Evolutionary conservation across 352 stramenopile species (phyloP), one percentile per base, ranked within the genome.

Genomic region (Globisporangium ultimum): DNA sequence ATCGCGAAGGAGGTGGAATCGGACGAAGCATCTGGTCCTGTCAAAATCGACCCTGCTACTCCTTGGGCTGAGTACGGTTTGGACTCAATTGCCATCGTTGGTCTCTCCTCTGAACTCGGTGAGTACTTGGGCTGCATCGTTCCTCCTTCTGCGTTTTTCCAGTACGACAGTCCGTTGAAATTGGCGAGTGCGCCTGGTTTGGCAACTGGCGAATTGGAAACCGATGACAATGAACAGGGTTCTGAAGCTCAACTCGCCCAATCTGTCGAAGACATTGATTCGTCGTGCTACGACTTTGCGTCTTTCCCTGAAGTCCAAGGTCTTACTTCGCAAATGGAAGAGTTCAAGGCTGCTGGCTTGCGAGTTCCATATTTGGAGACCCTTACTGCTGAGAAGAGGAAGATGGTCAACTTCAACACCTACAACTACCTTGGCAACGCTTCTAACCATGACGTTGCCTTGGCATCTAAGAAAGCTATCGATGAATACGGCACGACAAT

Each of bases 381-480:
- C 22, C 63, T 93, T 5, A 90, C 80, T 24, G 62, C 77, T 1
- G 80, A 84, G 55, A 90, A 87, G 68, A 74, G 80, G 13, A 70
- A 76, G 46, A 88, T 88, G 76, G 72, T 80, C 24, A 93, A 93
- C 77, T 91, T 90, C 66, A 91, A 91, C 71, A 91, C 84, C 48
- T 93, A 93, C 74, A 93, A 93, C 58, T 93, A 93, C 58, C 71
- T 93, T 15, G 84, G 84, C 18, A 87, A 91, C 48, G 80, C 84
- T 2, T 84, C 73, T 24, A 71, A 91, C 64, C 55, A 62, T 14
- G 65, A 72, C 21, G 79, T 91, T 14, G 71, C 71, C 17, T 64
- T 67, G 53, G 81, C 76, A 18, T 80, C 78, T 2, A 83, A 85
- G 61, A 65, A 72, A 18, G 84, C 67, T 22, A 88, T 93, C 45